Conservation (phyloP, 83 land plant genomes). For the Thuja plicata region DNA sequence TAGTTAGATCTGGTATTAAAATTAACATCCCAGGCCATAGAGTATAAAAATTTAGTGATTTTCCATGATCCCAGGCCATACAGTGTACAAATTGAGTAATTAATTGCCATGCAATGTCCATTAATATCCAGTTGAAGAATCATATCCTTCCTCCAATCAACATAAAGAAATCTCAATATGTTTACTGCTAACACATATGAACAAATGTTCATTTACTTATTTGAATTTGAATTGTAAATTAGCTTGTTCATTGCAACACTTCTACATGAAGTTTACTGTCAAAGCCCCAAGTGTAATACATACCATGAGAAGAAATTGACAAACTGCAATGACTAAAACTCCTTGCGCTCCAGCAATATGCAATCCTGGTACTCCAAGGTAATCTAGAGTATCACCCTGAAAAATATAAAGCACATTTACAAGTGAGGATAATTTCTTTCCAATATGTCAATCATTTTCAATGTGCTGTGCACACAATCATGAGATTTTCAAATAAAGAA, state of each 20-base stretch:
- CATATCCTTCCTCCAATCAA: neutral
- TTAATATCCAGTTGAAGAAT: neutral
- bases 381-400: constrained; percentile 96
- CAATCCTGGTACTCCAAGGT: constrained; percentile 94
- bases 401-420: neutral
- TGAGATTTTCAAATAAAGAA: neutral
- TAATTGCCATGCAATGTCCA: neutral
- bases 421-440: neutral
- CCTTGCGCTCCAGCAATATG: constrained; percentile 98
- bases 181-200: neutral
- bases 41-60: too few relatives aligned
- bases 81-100: neutral
- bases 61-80: neutral
- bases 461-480: neutral
- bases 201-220: neutral
- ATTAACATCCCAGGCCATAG: too few relatives aligned
- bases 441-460: neutral
- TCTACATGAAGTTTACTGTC: neutral
- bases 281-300: neutral
- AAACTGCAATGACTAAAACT: constrained; percentile 85
- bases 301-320: constrained; percentile 96
- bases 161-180: neutral
- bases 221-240: neutral
- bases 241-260: neutral
- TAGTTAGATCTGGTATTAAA: too few relatives aligned